Conservation (phyloP, 2,329 filamentous ascomycete species). For the Nemania abortiva region DNA sequence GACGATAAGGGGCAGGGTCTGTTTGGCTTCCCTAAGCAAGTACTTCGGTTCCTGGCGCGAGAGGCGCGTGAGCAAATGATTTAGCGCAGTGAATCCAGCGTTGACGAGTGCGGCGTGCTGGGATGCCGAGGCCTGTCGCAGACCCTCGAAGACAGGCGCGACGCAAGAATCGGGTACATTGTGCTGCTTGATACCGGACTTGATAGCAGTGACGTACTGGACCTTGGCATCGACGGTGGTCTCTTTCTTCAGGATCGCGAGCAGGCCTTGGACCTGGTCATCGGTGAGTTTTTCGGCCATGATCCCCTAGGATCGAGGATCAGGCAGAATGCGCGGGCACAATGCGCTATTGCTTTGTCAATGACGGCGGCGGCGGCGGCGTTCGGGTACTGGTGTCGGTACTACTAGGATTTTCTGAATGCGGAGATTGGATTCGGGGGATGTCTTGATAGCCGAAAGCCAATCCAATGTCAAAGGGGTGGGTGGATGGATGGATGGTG, state of each 20-base stretch:
- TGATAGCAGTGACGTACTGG: constrained; percentile 77
- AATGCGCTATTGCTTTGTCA: constrained; percentile 28
- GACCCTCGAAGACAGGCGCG: constrained; percentile 81
- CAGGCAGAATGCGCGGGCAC: constrained; percentile 39
- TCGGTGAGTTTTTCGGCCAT: constrained; percentile 71
- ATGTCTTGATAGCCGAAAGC: background rate
- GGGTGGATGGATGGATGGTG: background rate
- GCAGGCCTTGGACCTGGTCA: constrained; percentile 67
- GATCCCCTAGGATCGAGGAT: constrained; percentile 46
- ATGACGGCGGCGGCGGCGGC: constrained; percentile 3
- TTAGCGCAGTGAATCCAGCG: constrained; percentile 87
- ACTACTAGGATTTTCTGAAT: background rate
- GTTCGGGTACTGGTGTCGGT: background rate
- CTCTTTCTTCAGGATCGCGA: constrained; percentile 69
- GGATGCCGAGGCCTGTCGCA: constrained; percentile 79
- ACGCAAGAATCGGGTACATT: constrained; percentile 84
- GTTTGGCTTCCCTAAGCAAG: constrained; percentile 75
- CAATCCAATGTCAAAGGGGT: background rate
- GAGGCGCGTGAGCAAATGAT: constrained; percentile 87
- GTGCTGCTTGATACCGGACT: constrained; percentile 91
- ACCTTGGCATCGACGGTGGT: constrained; percentile 77
- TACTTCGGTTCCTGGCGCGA: constrained; percentile 85
- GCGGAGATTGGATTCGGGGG: constrained; percentile 16
- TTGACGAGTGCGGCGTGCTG: constrained; percentile 83
- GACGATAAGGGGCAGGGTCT: constrained; percentile 79